Conservation (phyloP, 768 basidiomycete genomes). For the Mrakia gelida region DNA sequence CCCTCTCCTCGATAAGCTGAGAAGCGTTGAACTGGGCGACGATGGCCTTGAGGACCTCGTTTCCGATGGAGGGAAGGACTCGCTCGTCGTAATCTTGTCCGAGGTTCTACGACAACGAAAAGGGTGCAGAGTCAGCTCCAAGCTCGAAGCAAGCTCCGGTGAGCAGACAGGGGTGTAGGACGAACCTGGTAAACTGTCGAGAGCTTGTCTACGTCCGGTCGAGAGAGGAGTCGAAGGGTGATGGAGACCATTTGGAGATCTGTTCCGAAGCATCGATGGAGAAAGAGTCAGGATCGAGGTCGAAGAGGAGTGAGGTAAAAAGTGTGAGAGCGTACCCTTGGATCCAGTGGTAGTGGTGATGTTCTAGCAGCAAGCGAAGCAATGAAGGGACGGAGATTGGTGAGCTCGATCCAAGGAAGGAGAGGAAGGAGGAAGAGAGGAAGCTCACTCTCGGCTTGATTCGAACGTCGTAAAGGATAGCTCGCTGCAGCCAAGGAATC, state of each 20-base stretch:
- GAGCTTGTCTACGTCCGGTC: slow-evolving; percentile 82
- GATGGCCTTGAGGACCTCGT: slow-evolving; percentile 95
- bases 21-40: slow-evolving; percentile 98
- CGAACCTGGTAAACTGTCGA: slow-evolving; percentile 78
- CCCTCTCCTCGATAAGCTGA: slow-evolving; percentile 56
- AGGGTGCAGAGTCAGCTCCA: neutral
- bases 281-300: neutral
- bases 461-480: slow-evolving; percentile 94
- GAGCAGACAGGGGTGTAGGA: neutral
- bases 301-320: neutral
- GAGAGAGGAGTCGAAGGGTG: slow-evolving; percentile 88
- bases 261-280: neutral
- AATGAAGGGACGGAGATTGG: neutral
- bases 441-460: slow-evolving; percentile 83
- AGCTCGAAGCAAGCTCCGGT: neutral
- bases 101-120: slow-evolving; percentile 49
- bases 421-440: neutral
- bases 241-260: slow-evolving; percentile 97
- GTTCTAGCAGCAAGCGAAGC: slow-evolving; percentile 55
- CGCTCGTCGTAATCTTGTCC: slow-evolving; percentile 98
- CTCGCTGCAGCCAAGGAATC: slow-evolving; percentile 90
- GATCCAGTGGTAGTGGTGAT: slow-evolving; percentile 99
- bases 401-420: slow-evolving; percentile 4
- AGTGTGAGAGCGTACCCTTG: slow-evolving; percentile 53
- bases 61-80: slow-evolving; percentile 93